Evolutionary conservation across 805 yeast species (phyloP), one percentile per base, ranked within the genome.

Genomic region (Candida vaughaniae): DNA sequence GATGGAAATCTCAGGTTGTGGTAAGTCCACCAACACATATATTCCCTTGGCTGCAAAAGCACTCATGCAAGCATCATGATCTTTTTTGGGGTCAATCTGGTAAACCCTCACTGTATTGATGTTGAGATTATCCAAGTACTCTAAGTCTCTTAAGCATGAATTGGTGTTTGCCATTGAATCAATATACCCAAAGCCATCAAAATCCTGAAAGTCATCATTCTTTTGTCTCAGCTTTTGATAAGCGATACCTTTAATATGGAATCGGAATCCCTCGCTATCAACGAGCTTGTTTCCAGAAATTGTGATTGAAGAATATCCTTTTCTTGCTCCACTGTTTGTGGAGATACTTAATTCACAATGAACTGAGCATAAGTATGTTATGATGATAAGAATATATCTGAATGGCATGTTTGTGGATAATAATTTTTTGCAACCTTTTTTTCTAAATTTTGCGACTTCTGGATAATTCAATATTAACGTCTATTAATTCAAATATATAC

Each of bases 71-170:
- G 61, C 76, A 53, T 78, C 82, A 65, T 91, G 98, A 53, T 79
- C 69, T 41, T 69, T 65, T 1, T 73, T 61, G 12, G 91, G 81
- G 63, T 90, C 82, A 35, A 91, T 75, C 26, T 95, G 88, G 55
- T 90, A 91, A 2, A 91, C 95, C 54, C 98, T 76, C 39, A 91
- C 68, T 8, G 84, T 78, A 58, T 91, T 91, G 38, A 93, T 76
- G 36, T 78, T 76, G 34, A 90, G 71, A 42, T 80, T 71, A 40
- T 65, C 60, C 41, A 89, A 69, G 56, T 82, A 82, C n/a, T 89
- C 87, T 42, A 90, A 71, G 53, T 91, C 98, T 54, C 97, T 74
- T 46, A 78, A 58, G 65, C 98, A 91, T 3, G 81, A 66, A 2
- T 57, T 64, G 9, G 71, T 65, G 53, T 86, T 85, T 4, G 88